A percentile compares a stretch with the other conserved stretches of the same genome.
phyloP scores from a whole-genome alignment of 2,329 filamentous ascomycete genomes.

The Paraphoma chrysanthemicola region DNA sequence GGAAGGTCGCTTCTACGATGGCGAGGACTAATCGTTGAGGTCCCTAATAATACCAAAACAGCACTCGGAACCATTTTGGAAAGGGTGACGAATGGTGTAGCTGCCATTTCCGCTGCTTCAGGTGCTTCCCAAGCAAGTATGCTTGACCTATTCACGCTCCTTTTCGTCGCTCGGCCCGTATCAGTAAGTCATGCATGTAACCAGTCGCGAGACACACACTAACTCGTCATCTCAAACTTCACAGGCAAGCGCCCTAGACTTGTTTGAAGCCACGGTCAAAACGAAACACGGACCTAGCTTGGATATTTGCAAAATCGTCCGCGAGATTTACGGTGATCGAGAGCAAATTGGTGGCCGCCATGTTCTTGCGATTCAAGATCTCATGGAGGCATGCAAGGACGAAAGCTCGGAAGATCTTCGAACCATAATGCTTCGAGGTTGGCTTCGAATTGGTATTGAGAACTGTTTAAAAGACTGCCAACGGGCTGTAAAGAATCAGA shows the following conservation, averaged over 20 bases:
- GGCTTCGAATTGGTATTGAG: conserved; percentile 28
- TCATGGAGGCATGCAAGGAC: conserved; percentile 25
- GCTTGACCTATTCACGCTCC: conserved; percentile 27
- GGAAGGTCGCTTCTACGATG: conserved; percentile 21
- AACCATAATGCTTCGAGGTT: conserved; percentile 20
- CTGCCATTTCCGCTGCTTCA: not conserved
- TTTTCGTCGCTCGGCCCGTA: conserved; percentile 15
- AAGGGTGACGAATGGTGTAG: conserved; percentile 14
- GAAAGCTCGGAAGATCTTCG: conserved; percentile 17
- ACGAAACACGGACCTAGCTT: conserved; percentile 14
- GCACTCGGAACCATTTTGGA: conserved; percentile 24
- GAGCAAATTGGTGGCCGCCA: conserved; percentile 24
- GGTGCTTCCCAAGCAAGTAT: conserved; percentile 2
- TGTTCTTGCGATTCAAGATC: conserved; percentile 18
- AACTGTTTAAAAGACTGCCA: conserved; percentile 33
- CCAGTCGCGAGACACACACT: no score
- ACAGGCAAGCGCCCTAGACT: conserved; percentile 15
- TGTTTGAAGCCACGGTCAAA: conserved; percentile 28
- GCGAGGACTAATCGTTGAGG: conserved; percentile 26
- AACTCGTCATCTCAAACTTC: conserved; percentile 16
- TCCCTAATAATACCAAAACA: conserved; percentile 23
- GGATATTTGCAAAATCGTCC: conserved; percentile 17
- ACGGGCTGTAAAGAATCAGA: conserved; percentile 21
- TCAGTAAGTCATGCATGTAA: no score
- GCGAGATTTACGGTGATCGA: conserved; percentile 12